Conservation (phyloP, 768 basidiomycete genomes). For the Cystofilobasidium macerans region DNA sequence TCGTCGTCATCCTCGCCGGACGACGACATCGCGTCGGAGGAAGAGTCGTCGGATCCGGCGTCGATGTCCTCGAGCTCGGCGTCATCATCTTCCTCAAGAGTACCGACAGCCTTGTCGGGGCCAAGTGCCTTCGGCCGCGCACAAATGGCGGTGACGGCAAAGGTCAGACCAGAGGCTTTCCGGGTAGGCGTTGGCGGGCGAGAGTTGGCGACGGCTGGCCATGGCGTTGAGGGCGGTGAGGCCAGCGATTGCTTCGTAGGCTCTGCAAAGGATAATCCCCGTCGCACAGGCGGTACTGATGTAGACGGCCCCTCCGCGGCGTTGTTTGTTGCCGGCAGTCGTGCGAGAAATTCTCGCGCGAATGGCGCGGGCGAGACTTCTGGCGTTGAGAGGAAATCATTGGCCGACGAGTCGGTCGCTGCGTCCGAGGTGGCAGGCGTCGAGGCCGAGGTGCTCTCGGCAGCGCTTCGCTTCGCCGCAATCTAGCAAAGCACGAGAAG, state of each 20-base stretch:
- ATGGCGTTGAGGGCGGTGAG: not conserved
- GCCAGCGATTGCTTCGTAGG: not conserved
- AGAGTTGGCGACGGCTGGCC: constrained; percentile 39
- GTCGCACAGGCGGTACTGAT: not conserved
- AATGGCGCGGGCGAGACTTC: not conserved
- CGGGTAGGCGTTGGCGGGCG: constrained; percentile 40
- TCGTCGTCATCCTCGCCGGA: constrained; percentile 19
- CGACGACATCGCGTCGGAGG: constrained; percentile 16
- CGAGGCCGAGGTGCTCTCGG: not conserved
- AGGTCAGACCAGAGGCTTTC: constrained; percentile 39
- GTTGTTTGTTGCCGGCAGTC: not conserved
- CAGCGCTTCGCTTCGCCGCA: not conserved
- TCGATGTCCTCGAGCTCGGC: not conserved
- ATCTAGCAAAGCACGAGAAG: not conserved
- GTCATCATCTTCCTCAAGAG: constrained; percentile 10
- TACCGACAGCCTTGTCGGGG: constrained; percentile 25
- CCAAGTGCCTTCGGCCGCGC: constrained; percentile 8
- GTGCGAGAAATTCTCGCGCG: not conserved
- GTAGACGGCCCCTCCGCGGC: no score
- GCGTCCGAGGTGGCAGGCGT: not conserved
- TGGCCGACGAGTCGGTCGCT: not conserved
- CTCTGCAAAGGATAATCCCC: not conserved
- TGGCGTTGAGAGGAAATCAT: not conserved
- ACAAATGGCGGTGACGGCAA: constrained; percentile 17
- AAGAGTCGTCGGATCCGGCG: constrained; percentile 16